Evolutionary conservation across 768 basidiomycete species (phyloP).

Genomic region (Cyathus striatus): DNA sequence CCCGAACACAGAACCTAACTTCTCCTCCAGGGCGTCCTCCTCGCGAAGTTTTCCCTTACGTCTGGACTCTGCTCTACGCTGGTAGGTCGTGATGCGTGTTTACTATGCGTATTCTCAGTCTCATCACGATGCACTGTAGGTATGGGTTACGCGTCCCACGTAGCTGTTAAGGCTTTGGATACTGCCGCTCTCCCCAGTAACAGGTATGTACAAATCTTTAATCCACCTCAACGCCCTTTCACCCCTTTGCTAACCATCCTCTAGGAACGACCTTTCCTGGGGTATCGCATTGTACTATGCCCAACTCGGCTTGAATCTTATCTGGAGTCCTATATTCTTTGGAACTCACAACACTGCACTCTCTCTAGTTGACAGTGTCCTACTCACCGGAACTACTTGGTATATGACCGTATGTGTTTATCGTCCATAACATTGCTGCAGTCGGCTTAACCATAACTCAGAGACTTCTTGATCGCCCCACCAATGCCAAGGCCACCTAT

Average conservation of each 20-base stretch:
- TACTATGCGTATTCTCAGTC: constrained; percentile 3
- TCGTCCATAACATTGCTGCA: neutral
- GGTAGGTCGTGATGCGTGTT: constrained; percentile 13
- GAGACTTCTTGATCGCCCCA: constrained; percentile 46
- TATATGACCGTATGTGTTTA: constrained; percentile 48
- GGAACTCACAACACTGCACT: constrained; percentile 45
- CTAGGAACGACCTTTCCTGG: constrained; percentile 34
- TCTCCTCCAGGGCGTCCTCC: constrained; percentile 50
- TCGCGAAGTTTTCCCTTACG: constrained; percentile 49
- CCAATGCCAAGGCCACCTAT: constrained; percentile 42
- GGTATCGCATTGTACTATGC: constrained; percentile 57
- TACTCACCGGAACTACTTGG: constrained; percentile 47
- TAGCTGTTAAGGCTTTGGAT: constrained; percentile 53
- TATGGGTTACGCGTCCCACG: constrained; percentile 67
- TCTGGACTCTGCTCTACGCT: constrained; percentile 49
- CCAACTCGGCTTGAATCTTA: constrained; percentile 52
- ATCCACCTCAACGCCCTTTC: neutral
- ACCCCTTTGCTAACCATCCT: too few relatives aligned
- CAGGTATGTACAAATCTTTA: constrained; percentile 27
- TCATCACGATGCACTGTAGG: constrained; percentile 20
- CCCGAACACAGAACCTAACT: constrained; percentile 31
- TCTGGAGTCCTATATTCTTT: constrained; percentile 68
- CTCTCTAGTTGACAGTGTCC: constrained; percentile 49
- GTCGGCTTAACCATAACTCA: constrained; percentile 16
- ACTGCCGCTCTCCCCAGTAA: constrained; percentile 27